Base-by-base conservation (phyloP, 495 filamentous ascomycete species). In the Symbiotaphrina buchneri region DNA sequence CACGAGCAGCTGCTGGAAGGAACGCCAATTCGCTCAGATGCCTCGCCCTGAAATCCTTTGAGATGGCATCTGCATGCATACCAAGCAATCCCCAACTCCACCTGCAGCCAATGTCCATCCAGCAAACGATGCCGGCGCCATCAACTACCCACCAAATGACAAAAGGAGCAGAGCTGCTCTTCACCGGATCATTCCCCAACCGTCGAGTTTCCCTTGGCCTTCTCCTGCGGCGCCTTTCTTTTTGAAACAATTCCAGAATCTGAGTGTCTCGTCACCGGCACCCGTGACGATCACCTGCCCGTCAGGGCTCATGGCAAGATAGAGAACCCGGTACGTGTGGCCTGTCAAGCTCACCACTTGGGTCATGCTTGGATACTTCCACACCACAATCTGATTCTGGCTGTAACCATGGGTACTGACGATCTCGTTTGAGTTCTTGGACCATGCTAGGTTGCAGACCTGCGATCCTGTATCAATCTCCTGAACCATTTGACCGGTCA, bases 331-430 rank as follows among this genome's bases (percentile, higher is more conserved):
- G 52, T 84, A 97, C 0, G 87, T 97, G 48, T 97, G 87, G 0
- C 87, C 87, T 0, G 90, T 95, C 21, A 97, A 55, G 35, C 77
- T 90, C 10, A 76, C 87, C 4, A 97, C 81, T 42, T 94, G 87
- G 23, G 77, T 78, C 90, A 97, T 95, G 43, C 70, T 77, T 1
- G 87, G 87, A 47, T 95, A 95, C 47, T 95, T 95, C 87, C 87
- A 97, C 34, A 97, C 74, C 11, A 95, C 82, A 40, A 97, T 93
- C 47, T 94, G 84, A 44, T 97, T 92, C 47, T 97, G 90, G 34
- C 66, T 75, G 55, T 92, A 97, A n/a, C 87, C 87, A 46, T 97
- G 87, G 3, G 87, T 97, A 24, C 74, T 83, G 37, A 97, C 87
- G 41, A 97, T 74, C 54, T 97, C 87, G 47, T 93, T 91, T 17